These are phyloP conservation scores for Albatrellus sp. DNA, from an alignment of 1,284 basidiomycete species.

Conservation along the genomic window DNA sequence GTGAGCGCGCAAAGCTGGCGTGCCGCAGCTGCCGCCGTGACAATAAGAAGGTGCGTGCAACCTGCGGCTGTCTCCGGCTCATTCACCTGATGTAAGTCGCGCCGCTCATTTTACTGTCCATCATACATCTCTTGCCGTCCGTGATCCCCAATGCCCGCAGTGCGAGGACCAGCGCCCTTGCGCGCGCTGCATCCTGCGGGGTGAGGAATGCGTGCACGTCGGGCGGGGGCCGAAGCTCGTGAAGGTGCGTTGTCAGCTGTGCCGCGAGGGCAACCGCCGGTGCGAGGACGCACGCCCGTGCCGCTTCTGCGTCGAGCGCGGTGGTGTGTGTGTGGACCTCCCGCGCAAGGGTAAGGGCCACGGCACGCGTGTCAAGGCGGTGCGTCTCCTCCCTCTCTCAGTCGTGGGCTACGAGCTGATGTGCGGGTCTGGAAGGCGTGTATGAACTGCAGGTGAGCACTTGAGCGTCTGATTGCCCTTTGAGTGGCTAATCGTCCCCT, in stretches of 20 bases:
- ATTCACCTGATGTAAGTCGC: not conserved
- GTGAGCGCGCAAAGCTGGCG: constrained; percentile 40
- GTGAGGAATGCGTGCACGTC: constrained; percentile 42
- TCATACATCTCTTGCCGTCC: too few relatives aligned
- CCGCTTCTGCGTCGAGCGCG: constrained; percentile 30
- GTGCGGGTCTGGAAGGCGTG: constrained; percentile 30
- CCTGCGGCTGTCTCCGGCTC: not conserved
- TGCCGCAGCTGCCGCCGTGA: constrained; percentile 44
- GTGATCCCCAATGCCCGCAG: too few relatives aligned
- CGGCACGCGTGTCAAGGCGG: constrained; percentile 45
- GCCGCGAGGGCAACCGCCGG: constrained; percentile 37
- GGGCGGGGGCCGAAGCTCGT: constrained; percentile 38
- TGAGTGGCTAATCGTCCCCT: not conserved
- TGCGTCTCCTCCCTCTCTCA: constrained; percentile 17
- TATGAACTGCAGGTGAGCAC: constrained; percentile 37
- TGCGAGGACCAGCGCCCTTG: constrained; percentile 49
- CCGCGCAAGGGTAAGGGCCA: constrained; percentile 41
- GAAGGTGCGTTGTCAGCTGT: constrained; percentile 42
- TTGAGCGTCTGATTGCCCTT: not conserved
- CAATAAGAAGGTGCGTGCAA: constrained; percentile 39
- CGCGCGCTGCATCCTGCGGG: constrained; percentile 37
- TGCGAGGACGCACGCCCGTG: constrained; percentile 49
- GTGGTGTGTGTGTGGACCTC: constrained; percentile 31
- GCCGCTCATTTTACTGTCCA: constrained; percentile 2
- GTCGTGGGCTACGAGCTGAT: not conserved